These are phyloP conservation scores for Phytophthora chlamydospora DNA, from an alignment of 352 stramenopile genomes.

Conservation along the genomic window DNA sequence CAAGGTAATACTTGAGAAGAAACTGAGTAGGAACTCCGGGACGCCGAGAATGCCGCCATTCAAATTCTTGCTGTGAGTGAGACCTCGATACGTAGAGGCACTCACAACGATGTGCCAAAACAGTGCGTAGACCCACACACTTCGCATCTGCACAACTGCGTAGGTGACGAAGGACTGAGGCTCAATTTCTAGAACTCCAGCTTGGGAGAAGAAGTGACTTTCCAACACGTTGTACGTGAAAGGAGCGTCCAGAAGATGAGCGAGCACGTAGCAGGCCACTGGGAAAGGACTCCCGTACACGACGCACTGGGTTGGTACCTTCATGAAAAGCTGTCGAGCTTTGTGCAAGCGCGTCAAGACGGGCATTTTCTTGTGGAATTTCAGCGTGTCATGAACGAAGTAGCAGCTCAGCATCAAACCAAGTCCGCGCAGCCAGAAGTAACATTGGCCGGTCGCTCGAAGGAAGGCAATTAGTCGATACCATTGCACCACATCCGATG, in stretches of 20 bases:
- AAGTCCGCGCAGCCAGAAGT: conserved; percentile 41
- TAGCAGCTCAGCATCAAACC: conserved; percentile 34
- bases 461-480: conserved; percentile 32
- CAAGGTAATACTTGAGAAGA: conserved; percentile 37
- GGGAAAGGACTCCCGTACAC: conserved; percentile 55
- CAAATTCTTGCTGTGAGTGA: background rate
- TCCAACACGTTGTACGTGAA: conserved; percentile 44
- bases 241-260: conserved; percentile 50
- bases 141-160: conserved; percentile 52
- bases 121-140: conserved; percentile 46
- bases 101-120: conserved; percentile 25
- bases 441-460: conserved; percentile 40
- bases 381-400: conserved; percentile 5
- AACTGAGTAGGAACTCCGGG: conserved; percentile 42
- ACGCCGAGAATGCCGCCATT: conserved; percentile 32
- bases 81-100: conserved; percentile 5
- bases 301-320: conserved; percentile 53
- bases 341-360: background rate
- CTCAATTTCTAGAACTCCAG: conserved; percentile 32
- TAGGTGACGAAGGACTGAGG: conserved; percentile 31
- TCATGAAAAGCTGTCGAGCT: conserved; percentile 38
- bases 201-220: conserved; percentile 35
- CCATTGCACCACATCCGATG: conserved; percentile 33
- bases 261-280: conserved; percentile 44
- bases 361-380: background rate